Conservation (phyloP, 768 basidiomycete genomes). For the Lactarius evosmus region DNA sequence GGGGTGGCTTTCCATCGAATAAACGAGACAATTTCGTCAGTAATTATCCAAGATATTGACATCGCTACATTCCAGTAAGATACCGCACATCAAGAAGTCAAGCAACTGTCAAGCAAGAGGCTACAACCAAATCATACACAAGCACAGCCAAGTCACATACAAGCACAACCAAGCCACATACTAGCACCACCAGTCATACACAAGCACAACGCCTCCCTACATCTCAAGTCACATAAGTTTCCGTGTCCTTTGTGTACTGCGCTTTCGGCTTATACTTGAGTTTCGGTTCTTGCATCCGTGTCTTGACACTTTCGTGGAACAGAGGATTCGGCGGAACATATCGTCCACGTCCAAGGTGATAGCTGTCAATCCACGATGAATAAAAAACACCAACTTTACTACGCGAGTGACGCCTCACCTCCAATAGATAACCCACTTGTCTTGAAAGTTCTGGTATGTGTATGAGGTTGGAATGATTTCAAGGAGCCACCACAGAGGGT, state of each 20-base stretch:
- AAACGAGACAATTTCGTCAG: background rate
- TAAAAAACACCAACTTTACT: background rate
- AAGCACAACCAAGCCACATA: too few relatives aligned
- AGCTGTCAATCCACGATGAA: constrained; percentile 33
- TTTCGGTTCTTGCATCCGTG: constrained; percentile 47
- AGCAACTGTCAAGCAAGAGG: background rate
- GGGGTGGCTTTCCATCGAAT: background rate
- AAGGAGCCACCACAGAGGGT: constrained; percentile 63
- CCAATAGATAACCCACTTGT: constrained; percentile 52
- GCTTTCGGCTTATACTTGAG: constrained; percentile 61
- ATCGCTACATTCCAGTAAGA: background rate
- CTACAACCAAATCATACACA: background rate
- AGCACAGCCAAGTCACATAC: too few relatives aligned
- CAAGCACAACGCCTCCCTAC: background rate
- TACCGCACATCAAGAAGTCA: background rate
- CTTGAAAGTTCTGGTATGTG: constrained; percentile 55
- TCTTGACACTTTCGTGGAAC: constrained; percentile 62
- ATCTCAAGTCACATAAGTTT: constrained; percentile 44
- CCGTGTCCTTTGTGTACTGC: constrained; percentile 44
- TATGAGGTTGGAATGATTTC: constrained; percentile 59
- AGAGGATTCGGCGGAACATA: constrained; percentile 47
- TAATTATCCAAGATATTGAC: background rate
- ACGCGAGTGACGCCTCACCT: constrained; percentile 42
- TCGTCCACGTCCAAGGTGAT: constrained; percentile 58
- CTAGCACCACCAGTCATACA: too few relatives aligned